A percentile compares a stretch with the other conserved stretches of the same genome.
Evolutionary conservation across 1,139 yeast species (phyloP).

Genomic region (Citeromyces hawaiiensis): DNA sequence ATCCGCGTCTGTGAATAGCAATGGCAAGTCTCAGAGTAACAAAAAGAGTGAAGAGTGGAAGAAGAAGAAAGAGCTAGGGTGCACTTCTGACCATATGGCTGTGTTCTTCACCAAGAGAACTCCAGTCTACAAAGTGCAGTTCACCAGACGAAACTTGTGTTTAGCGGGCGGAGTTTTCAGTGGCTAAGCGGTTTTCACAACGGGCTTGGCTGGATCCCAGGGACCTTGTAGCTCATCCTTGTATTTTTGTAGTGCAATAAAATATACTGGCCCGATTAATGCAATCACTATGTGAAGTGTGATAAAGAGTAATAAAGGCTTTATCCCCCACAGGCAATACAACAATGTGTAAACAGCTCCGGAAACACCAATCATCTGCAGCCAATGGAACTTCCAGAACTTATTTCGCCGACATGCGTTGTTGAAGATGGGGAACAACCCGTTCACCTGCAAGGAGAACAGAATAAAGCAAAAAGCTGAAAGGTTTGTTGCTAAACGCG

Average conservation of each 20-base stretch:
- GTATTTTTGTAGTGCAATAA: conserved; percentile 60
- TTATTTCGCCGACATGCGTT: conserved; percentile 34
- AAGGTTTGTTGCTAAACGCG: conserved; percentile 59
- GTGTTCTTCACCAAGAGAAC: conserved; percentile 90
- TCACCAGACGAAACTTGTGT: conserved; percentile 82
- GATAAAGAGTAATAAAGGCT: conserved; percentile 33
- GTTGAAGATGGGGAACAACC: conserved; percentile 60
- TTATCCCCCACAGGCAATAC: conserved; percentile 23
- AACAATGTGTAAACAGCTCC: conserved; percentile 17
- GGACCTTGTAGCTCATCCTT: conserved; percentile 88
- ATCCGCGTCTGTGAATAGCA: conserved; percentile 4
- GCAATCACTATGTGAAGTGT: conserved; percentile 30
- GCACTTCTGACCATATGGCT: conserved; percentile 84
- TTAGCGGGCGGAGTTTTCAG: conserved; percentile 83
- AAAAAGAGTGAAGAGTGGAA: conserved; percentile 28
- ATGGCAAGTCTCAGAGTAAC: conserved; percentile 13
- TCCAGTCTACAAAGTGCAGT: conserved; percentile 86
- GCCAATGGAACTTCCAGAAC: conserved; percentile 19
- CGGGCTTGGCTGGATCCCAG: conserved; percentile 83
- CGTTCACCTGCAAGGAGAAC: conserved; percentile 59
- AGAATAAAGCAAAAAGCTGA: conserved; percentile 76
- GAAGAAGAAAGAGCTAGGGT: conserved; percentile 55
- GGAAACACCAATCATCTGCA: conserved; percentile 18
- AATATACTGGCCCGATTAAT: conserved; percentile 57
- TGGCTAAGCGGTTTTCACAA: conserved; percentile 15